Percentiles rank a stretch among this genome's conserved stretches.
Conservation (phyloP, 768 basidiomycete genomes). For the Leccinum arenicola region DNA sequence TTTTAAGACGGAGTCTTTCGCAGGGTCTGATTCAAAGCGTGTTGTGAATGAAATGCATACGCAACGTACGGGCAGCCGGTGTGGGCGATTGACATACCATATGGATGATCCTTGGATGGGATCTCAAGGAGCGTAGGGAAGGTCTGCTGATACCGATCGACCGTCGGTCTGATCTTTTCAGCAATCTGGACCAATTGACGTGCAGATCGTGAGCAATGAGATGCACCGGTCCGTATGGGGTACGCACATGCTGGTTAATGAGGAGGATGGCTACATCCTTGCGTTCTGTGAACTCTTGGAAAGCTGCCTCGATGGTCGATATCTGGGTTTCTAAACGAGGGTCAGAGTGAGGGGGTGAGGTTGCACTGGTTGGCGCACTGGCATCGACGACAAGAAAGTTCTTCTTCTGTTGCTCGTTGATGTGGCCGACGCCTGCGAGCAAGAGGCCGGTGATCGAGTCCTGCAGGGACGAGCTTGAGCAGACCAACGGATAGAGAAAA, state of each 20-base stretch:
- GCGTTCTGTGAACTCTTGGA: conserved; percentile 92
- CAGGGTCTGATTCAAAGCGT: conserved; percentile 56
- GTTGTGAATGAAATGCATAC: conserved; percentile 16
- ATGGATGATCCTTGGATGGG: conserved; percentile 97
- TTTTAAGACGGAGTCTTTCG: conserved; percentile 93
- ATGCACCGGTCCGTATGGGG: not conserved
- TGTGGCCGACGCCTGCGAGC: conserved; percentile 91
- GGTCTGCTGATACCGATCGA: conserved; percentile 93
- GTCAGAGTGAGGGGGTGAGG: conserved; percentile 8
- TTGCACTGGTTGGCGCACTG: conserved; percentile 54
- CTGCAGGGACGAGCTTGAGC: conserved; percentile 40
- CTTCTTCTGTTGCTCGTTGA: conserved; percentile 90
- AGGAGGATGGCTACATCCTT: conserved; percentile 94
- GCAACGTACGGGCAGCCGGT: not conserved
- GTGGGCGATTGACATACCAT: conserved; percentile 56
- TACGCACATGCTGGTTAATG: conserved; percentile 94
- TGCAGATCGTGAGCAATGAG: conserved; percentile 10
- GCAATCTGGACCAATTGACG: conserved; percentile 62
- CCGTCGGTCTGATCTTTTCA: conserved; percentile 92
- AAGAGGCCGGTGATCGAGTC: conserved; percentile 97
- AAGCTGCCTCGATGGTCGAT: conserved; percentile 85
- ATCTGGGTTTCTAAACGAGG: conserved; percentile 76
- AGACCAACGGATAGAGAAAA: not conserved
- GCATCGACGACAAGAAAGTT: conserved; percentile 95
- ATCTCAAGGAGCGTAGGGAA: conserved; percentile 98